Percentiles rank a stretch among this genome's conserved stretches.
phyloP scores from a whole-genome alignment of 2,329 filamentous ascomycete species.

The Exophiala bonariae region DNA sequence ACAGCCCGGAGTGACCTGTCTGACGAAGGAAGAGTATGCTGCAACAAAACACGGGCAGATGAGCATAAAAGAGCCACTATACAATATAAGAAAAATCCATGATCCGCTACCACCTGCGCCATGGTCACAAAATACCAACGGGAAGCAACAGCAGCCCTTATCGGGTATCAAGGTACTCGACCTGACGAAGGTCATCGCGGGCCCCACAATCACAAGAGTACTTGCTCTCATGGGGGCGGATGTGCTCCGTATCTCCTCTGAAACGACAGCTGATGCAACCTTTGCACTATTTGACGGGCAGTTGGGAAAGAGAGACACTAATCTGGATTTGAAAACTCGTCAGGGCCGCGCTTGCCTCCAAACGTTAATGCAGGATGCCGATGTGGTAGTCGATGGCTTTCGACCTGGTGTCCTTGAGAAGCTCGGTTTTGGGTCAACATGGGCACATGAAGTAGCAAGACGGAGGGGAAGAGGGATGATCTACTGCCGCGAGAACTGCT shows the following conservation, averaged over 20 bases:
- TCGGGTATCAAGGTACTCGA: slow-evolving; percentile 52
- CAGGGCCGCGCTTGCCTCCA: slow-evolving; percentile 40
- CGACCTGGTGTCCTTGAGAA: slow-evolving; percentile 50
- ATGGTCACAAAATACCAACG: slow-evolving; percentile 16
- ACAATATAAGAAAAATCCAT: slow-evolving; percentile 33
- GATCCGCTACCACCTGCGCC: slow-evolving; percentile 1
- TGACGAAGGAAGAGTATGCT: slow-evolving; percentile 37
- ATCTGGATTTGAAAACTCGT: slow-evolving; percentile 50
- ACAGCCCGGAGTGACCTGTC: slow-evolving; percentile 42
- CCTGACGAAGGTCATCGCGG: slow-evolving; percentile 44
- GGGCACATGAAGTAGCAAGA: slow-evolving; percentile 39
- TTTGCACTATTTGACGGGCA: slow-evolving; percentile 73
- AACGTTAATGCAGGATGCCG: slow-evolving; percentile 47
- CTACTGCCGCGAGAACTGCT: slow-evolving; percentile 52
- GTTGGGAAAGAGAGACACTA: slow-evolving; percentile 65
- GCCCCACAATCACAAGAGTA: slow-evolving; percentile 41
- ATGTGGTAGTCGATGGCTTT: slow-evolving; percentile 58
- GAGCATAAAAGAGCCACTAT: slow-evolving; percentile 44
- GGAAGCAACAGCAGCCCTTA: slow-evolving; percentile 35
- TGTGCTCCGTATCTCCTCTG: slow-evolving; percentile 46
- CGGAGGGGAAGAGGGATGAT: slow-evolving; percentile 45
- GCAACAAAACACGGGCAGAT: slow-evolving; percentile 34
- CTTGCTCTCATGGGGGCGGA: slow-evolving; percentile 46
- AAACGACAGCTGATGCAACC: slow-evolving; percentile 37
- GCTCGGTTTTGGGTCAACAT: slow-evolving; percentile 59